Conservation (phyloP, 2,329 filamentous ascomycete species). For the Diaporthe vexans region DNA sequence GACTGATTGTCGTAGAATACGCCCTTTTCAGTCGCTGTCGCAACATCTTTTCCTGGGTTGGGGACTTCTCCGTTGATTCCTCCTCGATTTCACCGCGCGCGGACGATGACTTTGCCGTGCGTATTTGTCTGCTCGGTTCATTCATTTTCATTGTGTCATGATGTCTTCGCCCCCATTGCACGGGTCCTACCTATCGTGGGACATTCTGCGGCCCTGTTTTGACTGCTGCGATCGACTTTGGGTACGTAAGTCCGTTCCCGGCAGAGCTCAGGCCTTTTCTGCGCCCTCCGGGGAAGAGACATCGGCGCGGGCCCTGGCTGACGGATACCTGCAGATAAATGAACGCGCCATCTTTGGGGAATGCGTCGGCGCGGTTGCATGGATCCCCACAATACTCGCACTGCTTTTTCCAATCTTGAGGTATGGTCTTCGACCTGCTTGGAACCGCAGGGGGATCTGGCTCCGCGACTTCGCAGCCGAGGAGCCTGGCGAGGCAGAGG, state of each 20-base stretch:
- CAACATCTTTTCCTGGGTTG: conserved; percentile 5
- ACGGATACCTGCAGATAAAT: conserved; percentile 39
- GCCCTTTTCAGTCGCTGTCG: not conserved
- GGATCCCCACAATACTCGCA: conserved; percentile 50
- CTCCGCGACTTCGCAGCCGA: conserved; percentile 53
- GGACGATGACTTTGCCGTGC: conserved; percentile 18
- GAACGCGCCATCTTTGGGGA: conserved; percentile 46
- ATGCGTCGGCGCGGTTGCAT: conserved; percentile 51
- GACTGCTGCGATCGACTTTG: conserved; percentile 40
- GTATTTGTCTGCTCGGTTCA: not conserved
- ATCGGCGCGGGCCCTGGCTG: conserved; percentile 23
- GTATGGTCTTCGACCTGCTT: conserved; percentile 50
- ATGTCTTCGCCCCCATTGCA: conserved; percentile 33
- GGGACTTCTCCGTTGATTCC: conserved; percentile 25
- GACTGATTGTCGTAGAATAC: conserved; percentile 1
- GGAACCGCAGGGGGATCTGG: conserved; percentile 52
- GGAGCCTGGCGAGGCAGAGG: conserved; percentile 32
- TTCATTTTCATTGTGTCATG: not conserved
- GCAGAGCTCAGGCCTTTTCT: not conserved
- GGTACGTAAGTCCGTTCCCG: conserved; percentile 35
- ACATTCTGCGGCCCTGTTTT: conserved; percentile 39
- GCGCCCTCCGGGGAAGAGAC: not conserved
- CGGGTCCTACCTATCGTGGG: conserved; percentile 36
- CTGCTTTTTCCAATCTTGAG: conserved; percentile 49
- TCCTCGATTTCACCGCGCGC: conserved; percentile 13